Base-by-base conservation (phyloP, 192 early-diverging fungal genomes). In the Jimgerdemannia flammicorona region DNA sequence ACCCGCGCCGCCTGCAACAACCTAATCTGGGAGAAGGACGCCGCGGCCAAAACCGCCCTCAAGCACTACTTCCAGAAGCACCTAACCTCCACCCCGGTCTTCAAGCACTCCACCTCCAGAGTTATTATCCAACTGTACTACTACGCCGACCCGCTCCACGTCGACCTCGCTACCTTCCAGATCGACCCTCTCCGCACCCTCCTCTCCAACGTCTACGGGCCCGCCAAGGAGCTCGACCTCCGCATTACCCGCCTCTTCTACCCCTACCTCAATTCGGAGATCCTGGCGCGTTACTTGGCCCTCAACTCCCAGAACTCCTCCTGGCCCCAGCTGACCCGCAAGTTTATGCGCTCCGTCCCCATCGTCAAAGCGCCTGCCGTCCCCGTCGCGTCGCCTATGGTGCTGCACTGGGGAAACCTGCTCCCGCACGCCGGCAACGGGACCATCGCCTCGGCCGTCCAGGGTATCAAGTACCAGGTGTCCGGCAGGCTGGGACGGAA, bases 181-280 rank as follows among this genome's bases (percentile, higher is more conserved):
- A 63, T 83, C 42, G 78, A 70, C 40, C 81, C 81, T 39, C 75
- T 83, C 18, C 75, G 79, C 44, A 79, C 78, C 40, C 75, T 83
- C 14, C 66, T 83, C 18, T 44, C 68, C 9, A 64, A 73, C 4
- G 66, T 83, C 65, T 83, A 83, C 44, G 77, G 78, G 40, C 64
- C 73, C 44, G 6, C 6, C 0, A 83, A 83, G 74, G 75, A 72
- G 70, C 78, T 83, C n/a, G 78, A 83, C 39, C 66, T 83, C 11
- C 74, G 75, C 19, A 70, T 79, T 40, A 64, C 77, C 20, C 75
- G 76, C 19, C 72, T 83, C 10, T 73, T 79, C 67, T 83, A 83
- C 67, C 81, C 81, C 69, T 83, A 83, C 43, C 74, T 83, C 77
- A 79, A 83, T 66, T 75, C 81, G 19, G 81, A 83, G 43, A 83